A percentile compares a stretch with the other conserved stretches of the same genome.
Evolutionary conservation across 345 rosid genomes (phyloP).

Genomic region (Salix koriyanagi): DNA sequence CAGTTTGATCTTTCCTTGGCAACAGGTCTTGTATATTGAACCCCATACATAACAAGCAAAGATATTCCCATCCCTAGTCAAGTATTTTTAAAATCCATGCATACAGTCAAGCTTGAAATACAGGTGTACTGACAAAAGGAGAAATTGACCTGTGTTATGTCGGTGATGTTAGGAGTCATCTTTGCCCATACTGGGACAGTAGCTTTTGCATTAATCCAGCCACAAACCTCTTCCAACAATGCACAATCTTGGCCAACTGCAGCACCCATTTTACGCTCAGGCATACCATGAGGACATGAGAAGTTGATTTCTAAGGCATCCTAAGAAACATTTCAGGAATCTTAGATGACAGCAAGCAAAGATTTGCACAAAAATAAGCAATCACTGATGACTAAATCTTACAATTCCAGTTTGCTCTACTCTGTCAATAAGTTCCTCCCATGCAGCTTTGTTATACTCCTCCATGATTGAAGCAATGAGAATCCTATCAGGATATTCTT

Average conservation of each 20-base stretch:
- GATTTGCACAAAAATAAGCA: neutral
- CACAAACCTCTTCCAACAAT: slow-evolving; percentile 80
- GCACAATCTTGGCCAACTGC: slow-evolving; percentile 94
- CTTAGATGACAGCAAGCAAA: neutral
- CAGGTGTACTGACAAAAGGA: neutral
- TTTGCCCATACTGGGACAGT: slow-evolving; percentile 98
- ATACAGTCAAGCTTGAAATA: neutral
- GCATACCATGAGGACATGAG: slow-evolving; percentile 99
- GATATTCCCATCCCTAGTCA: neutral
- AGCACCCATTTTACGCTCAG: slow-evolving; percentile 98
- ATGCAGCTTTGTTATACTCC: slow-evolving; percentile 77
- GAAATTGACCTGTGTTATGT: slow-evolving; percentile 67
- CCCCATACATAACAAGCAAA: neutral
- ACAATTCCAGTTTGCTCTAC: slow-evolving; percentile 96
- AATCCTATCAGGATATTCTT: slow-evolving; percentile 84
- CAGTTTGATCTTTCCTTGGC: too few relatives aligned
- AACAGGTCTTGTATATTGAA: neutral
- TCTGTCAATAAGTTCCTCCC: slow-evolving; percentile 96
- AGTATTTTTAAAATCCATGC: neutral
- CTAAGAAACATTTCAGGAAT: slow-evolving; percentile 25
- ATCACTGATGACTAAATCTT: slow-evolving; percentile 29
- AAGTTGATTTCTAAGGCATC: slow-evolving; percentile 95
- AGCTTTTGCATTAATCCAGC: slow-evolving; percentile 95
- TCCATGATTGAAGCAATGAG: slow-evolving; percentile 98
- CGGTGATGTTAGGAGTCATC: slow-evolving; percentile 99